phyloP scores from a whole-genome alignment of 306 rosid species.

The Benincasa hispida region DNA sequence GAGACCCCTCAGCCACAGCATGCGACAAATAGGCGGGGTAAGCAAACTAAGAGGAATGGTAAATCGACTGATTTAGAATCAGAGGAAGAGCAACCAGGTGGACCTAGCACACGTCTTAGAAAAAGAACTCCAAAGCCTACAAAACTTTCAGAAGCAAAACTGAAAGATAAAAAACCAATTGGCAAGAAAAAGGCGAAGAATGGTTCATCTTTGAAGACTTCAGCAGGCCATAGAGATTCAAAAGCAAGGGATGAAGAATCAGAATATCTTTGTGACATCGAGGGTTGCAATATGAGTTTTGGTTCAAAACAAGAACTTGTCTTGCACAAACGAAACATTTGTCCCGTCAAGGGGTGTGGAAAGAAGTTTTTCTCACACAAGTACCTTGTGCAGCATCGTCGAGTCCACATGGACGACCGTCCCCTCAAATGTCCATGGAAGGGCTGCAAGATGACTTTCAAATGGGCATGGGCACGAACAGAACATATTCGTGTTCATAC shows the following conservation, averaged over 20 bases:
- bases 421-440: conserved; percentile 97
- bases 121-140: conserved; percentile 47
- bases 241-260: conserved; percentile 40
- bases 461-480: conserved; percentile 99
- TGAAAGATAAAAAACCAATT: conserved; percentile 33
- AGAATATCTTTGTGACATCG: conserved; percentile 69
- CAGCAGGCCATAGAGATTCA: conserved; percentile 23
- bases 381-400: conserved; percentile 94
- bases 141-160: conserved; percentile 31
- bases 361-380: conserved; percentile 96
- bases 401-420: conserved; percentile 89
- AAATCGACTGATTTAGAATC: conserved; percentile 19
- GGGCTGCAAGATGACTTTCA: conserved; percentile 99
- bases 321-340: conserved; percentile 67
- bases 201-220: conserved; percentile 34
- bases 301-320: conserved; percentile 55
- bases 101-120: conserved; percentile 88
- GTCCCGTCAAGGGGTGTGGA: conserved; percentile 98
- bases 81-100: conserved; percentile 66
- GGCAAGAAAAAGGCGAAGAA: conserved; percentile 55
- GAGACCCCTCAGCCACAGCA: conserved; percentile 33
- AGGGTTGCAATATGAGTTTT: conserved; percentile 90
- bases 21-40: conserved; percentile 27
- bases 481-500: conserved; percentile 98
- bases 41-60: conserved; percentile 21